A percentile compares a stretch with the other conserved stretches of the same genome.
Conservation (phyloP, 1,284 basidiomycete species). For the Erythrobasidium hasegawianum region DNA sequence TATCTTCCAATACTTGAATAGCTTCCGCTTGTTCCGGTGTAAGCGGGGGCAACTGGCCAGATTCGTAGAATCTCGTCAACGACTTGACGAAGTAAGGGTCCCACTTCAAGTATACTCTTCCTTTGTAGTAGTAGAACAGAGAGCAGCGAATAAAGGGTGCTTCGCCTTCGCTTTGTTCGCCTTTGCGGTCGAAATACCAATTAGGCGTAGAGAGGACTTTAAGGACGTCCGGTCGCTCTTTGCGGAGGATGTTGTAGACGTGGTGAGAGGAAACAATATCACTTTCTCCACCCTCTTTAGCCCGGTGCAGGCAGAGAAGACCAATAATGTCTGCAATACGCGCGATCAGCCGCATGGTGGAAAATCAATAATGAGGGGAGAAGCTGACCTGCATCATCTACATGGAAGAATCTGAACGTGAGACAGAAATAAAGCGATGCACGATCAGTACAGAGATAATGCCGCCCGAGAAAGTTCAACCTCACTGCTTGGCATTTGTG, state of each 20-base stretch:
- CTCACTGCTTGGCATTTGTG: conserved; percentile 49
- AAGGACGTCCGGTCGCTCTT: conserved; percentile 51
- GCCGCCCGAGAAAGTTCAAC: too few species aligned
- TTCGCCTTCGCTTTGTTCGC: conserved; percentile 50
- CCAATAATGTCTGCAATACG: conserved; percentile 50
- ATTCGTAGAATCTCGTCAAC: conserved; percentile 46
- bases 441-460: too few species aligned
- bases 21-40: conserved; percentile 49
- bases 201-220: conserved; percentile 48
- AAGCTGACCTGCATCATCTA: conserved; percentile 14
- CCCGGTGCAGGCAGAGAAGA: conserved; percentile 52
- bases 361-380: neutral
- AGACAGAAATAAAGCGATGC: too few species aligned
- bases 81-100: conserved; percentile 47
- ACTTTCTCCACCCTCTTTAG: conserved; percentile 52
- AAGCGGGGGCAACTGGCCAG: conserved; percentile 50
- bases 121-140: conserved; percentile 19
- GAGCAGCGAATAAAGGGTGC: conserved; percentile 18
- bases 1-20: conserved; percentile 51
- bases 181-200: conserved; percentile 51
- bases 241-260: conserved; percentile 52
- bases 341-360: neutral
- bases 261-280: conserved; percentile 52
- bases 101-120: conserved; percentile 7
- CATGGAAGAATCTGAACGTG: conserved; percentile 48